phyloP scores from a whole-genome alignment of 2,329 filamentous ascomycete species.

The Scortechinia acanthostroma region DNA sequence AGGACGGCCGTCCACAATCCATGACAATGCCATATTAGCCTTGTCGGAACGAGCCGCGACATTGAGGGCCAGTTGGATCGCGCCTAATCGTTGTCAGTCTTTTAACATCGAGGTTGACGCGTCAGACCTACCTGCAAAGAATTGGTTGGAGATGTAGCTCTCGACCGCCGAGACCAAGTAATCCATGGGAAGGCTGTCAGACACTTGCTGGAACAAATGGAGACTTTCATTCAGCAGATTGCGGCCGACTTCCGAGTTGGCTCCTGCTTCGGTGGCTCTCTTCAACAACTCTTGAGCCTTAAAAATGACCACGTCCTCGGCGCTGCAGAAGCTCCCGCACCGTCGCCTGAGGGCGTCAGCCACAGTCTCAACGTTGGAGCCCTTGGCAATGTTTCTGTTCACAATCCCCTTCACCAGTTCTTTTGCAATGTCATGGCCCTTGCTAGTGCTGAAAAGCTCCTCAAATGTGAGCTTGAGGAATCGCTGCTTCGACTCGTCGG shows the following conservation, averaged over 20 bases:
- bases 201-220: constrained; percentile 81
- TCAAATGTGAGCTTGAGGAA: constrained; percentile 80
- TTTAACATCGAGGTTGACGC: not conserved
- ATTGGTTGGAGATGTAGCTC: constrained; percentile 75
- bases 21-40: constrained; percentile 76
- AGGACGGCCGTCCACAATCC: constrained; percentile 79
- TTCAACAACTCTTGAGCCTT: constrained; percentile 94
- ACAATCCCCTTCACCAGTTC: constrained; percentile 95
- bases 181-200: constrained; percentile 71
- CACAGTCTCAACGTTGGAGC: constrained; percentile 94
- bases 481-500: constrained; percentile 61
- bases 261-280: constrained; percentile 72
- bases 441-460: constrained; percentile 70
- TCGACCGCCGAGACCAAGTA: constrained; percentile 73
- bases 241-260: constrained; percentile 70
- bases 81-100: constrained; percentile 18
- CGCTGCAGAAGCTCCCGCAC: constrained; percentile 94
- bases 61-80: constrained; percentile 77
- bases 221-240: constrained; percentile 82
- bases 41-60: constrained; percentile 82
- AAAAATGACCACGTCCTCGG: constrained; percentile 96
- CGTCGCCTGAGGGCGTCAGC: constrained; percentile 86
- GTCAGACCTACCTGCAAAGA: constrained; percentile 64
- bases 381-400: constrained; percentile 92
- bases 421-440: constrained; percentile 84